Base-by-base conservation (phyloP, 108 stramenopile genomes). In the Skeletonema menzelii region DNA sequence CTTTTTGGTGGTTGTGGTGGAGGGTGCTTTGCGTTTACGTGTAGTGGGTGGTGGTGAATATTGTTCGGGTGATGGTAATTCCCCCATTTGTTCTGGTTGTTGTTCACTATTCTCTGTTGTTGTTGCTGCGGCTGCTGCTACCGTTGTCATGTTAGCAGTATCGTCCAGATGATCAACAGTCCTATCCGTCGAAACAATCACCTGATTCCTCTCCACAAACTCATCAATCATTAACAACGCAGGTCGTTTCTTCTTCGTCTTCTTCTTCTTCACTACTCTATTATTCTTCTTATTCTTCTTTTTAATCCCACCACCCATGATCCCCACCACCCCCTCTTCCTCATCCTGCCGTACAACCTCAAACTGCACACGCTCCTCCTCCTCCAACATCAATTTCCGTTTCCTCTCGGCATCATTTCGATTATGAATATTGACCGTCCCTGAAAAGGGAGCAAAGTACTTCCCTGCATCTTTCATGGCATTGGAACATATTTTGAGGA, bases 191-290 rank as follows among this genome's bases (percentile, higher is more conserved):
- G 13, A 19, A 20, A 60, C 34, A 17, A 34, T 20, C 17, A 60
- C 15, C 19, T 34, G 8, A 7, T 3, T 27, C 59, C 28, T 60
- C 31, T 60, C n/a, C 31, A 34, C 30, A 35, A 34, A 60, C 0
- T 35, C 59, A 60, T 60, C 59, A 60, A 60, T 60, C 59, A 60
- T 53, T 2, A 53, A 53, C 22, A 53, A 53, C 20, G 49, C 22
- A 8, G 30, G 46, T 46, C 46, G 46, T 49, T 49, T 49, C 47
- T 49, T 53, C 49, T 0, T n/a, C 20, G 6, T 22, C 49, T 10
- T 53, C 22, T 1, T 47, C 46, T 15, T 12, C 0, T 42, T 42
- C n/a, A n/a, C n/a, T n/a, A 32, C 31, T 7, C 31, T 32, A 1
- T 4, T 32, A 3, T 4, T 1, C 3, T 32, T 32, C 31, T 32